Evolutionary conservation across 2,329 filamentous ascomycete genomes (phyloP).

Genomic region (Phaeosphaeriaceae sp.): DNA sequence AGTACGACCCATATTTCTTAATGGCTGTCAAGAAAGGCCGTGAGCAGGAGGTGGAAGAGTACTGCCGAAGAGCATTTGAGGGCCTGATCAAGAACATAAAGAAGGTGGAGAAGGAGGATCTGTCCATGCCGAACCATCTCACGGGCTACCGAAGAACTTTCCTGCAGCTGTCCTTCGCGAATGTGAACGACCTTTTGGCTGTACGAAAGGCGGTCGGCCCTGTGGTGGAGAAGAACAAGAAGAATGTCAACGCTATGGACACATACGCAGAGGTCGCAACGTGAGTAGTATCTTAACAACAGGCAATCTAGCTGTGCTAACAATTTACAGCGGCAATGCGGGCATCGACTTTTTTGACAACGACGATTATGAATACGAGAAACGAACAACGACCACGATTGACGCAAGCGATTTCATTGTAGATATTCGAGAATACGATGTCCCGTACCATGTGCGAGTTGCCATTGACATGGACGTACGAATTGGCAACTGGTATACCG

Average conservation of each 20-base stretch:
- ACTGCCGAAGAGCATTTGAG: conserved; percentile 80
- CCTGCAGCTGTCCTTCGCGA: conserved; percentile 84
- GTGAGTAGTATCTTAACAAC: conserved; percentile 59
- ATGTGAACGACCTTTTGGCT: conserved; percentile 85
- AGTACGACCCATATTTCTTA: conserved; percentile 96
- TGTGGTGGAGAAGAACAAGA: conserved; percentile 94
- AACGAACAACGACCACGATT: conserved; percentile 77
- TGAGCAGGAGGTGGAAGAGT: conserved; percentile 95
- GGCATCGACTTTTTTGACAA: conserved; percentile 93
- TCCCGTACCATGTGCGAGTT: conserved; percentile 98
- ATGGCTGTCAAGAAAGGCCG: conserved; percentile 87
- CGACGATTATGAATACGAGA: conserved; percentile 82
- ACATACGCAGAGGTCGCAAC: conserved; percentile 95
- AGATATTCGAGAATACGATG: conserved; percentile 98
- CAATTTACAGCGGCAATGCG: conserved; percentile 68
- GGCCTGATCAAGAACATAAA: conserved; percentile 82
- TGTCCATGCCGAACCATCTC: conserved; percentile 94
- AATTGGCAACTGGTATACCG: conserved; percentile 95
- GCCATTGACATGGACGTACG: conserved; percentile 97
- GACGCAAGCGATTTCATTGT: conserved; percentile 97
- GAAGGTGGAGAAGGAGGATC: conserved; percentile 88
- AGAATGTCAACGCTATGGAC: conserved; percentile 95
- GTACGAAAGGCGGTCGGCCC: conserved; percentile 86
- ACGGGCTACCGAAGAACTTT: conserved; percentile 90
- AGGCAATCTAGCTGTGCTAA: conserved; percentile 19